Evolutionary conservation across 805 yeast genomes (phyloP).

Genomic region (Lipomyces orientalis): DNA sequence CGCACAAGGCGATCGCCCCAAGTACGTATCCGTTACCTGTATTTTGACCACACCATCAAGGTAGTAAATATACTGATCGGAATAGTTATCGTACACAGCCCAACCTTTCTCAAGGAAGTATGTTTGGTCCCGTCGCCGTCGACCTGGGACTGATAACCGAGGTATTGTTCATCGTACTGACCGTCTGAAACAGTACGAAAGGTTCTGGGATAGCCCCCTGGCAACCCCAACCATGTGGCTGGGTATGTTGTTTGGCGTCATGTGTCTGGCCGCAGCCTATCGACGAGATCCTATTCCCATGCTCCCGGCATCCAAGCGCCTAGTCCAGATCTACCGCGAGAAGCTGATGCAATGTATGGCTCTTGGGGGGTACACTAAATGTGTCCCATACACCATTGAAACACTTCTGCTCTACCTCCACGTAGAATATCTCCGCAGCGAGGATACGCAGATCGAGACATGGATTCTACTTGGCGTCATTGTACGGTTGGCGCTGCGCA

Average conservation of each 20-base stretch:
- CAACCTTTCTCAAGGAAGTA: constrained; percentile 27
- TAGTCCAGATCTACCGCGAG: constrained; percentile 32
- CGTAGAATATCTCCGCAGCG: too few relatives aligned
- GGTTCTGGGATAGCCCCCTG: constrained; percentile 43
- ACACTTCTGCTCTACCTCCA: too few relatives aligned
- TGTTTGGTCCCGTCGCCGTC: constrained; percentile 43
- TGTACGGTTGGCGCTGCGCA: too few relatives aligned
- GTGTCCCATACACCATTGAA: too few relatives aligned
- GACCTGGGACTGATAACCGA: too few relatives aligned
- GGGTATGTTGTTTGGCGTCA: constrained; percentile 41
- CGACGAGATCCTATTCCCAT: not conserved
- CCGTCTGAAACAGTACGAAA: constrained; percentile 38
- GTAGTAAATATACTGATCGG: not conserved
- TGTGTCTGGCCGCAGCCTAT: constrained; percentile 14
- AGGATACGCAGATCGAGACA: too few relatives aligned
- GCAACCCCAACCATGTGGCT: constrained; percentile 43
- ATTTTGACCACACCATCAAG: not conserved
- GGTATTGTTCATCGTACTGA: constrained; percentile 43
- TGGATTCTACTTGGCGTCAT: too few relatives aligned
- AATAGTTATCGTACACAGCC: constrained; percentile 24
- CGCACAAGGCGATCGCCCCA: not conserved
- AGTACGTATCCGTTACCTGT: not conserved
- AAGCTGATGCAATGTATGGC: too few relatives aligned
- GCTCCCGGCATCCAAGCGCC: not conserved
- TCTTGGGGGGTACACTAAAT: too few relatives aligned